phyloP scores from a whole-genome alignment of 2,329 filamentous ascomycete species.

The Paraphaeosphaeria sporulosa region DNA sequence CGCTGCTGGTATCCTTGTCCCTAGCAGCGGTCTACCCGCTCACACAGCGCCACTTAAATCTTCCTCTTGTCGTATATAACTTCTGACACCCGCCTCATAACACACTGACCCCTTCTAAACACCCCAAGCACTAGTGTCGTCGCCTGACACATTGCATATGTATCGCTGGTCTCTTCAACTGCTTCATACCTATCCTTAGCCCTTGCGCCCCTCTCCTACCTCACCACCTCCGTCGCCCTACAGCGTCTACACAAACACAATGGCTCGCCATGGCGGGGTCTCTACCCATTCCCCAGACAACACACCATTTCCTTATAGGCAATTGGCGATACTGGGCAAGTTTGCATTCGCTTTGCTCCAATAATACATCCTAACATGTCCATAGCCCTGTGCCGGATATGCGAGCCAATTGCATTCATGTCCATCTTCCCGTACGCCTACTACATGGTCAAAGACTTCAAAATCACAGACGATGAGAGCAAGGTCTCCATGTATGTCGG shows the following conservation, averaged over 20 bases:
- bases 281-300: conserved; percentile 40
- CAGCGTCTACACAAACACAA: conserved; percentile 24
- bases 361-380: conserved; percentile 10
- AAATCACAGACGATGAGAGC: conserved; percentile 78
- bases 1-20: conserved; percentile 47
- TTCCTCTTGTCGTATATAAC: conserved; percentile 48
- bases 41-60: conserved; percentile 51
- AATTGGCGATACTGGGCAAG: conserved; percentile 65
- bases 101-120: conserved; percentile 35
- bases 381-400: conserved; percentile 88
- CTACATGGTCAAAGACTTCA: conserved; percentile 94
- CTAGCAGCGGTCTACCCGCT: conserved; percentile 43
- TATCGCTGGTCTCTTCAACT: conserved; percentile 31
- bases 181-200: conserved; percentile 15
- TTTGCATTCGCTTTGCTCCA: neutral
- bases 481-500: conserved; percentile 92
- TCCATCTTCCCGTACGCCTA: conserved; percentile 99
- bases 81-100: conserved; percentile 45
- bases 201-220: conserved; percentile 17
- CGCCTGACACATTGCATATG: conserved; percentile 40
- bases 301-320: conserved; percentile 63
- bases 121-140: conserved; percentile 31
- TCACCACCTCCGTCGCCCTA: conserved; percentile 24
- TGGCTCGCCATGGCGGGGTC: conserved; percentile 41
- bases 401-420: conserved; percentile 99